Percentiles rank a stretch among this genome's conserved stretches.
phyloP scores from a whole-genome alignment of 331 rosid genomes.

The Phaseolus coccineus region DNA sequence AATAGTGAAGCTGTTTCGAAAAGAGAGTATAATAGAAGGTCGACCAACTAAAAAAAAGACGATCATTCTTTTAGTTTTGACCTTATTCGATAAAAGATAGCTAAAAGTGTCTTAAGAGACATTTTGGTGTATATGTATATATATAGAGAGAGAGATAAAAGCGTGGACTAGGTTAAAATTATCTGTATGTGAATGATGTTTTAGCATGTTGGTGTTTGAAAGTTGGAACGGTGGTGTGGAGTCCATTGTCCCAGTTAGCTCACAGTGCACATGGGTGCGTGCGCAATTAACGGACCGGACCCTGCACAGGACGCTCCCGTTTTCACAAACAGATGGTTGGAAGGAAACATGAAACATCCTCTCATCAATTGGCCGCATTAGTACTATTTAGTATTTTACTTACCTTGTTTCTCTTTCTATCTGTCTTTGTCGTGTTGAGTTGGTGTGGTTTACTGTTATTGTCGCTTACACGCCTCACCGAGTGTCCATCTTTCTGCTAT shows the following conservation, averaged over 20 bases:
- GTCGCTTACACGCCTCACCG: constrained; percentile 37
- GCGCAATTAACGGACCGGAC: constrained; percentile 60
- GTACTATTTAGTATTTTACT: constrained; percentile 34
- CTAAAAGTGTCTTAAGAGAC: too few species aligned
- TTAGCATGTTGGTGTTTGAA: background rate
- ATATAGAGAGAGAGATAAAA: too few species aligned
- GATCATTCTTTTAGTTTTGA: too few species aligned
- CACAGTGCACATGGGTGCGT: constrained; percentile 54
- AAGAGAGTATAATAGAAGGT: too few species aligned
- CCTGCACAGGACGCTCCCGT: constrained; percentile 47
- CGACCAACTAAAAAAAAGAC: too few species aligned
- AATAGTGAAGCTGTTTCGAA: too few species aligned
- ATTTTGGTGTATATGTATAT: too few species aligned
- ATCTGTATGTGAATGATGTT: background rate
- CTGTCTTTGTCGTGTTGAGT: constrained; percentile 57
- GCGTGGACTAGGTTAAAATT: too few species aligned
- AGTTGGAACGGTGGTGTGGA: constrained; percentile 17
- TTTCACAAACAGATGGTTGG: constrained; percentile 72
- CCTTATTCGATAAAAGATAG: too few species aligned
- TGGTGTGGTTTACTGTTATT: constrained; percentile 49
- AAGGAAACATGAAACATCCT: constrained; percentile 62
- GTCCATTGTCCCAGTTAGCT: constrained; percentile 1
- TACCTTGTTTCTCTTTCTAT: constrained; percentile 26
- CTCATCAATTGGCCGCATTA: constrained; percentile 31
- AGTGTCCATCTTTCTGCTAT: constrained; percentile 13